Evolutionary conservation across 768 basidiomycete genomes (phyloP), one percentile per base, ranked within the genome.

Genomic region (Podaxis sp.): DNA sequence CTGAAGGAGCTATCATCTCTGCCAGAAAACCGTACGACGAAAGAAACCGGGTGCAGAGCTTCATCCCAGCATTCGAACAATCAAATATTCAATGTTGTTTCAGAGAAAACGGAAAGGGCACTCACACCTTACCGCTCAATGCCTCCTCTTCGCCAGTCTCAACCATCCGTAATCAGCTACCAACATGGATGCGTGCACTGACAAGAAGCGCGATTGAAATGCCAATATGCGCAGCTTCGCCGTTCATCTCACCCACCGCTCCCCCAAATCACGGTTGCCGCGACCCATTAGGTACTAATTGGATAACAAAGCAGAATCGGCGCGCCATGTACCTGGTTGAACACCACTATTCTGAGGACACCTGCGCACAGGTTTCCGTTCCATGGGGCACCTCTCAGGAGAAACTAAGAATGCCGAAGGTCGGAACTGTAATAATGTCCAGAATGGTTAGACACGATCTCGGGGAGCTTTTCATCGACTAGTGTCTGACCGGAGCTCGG

Each of bases 271-370:
- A 47, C 57, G 46, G 19, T 49, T 43, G 22, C 33, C n/a, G 33
- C 17, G 17, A 17, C 57, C 36, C 12, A 8, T 51, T 51, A 37
- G 33, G 49, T 29, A 37, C n/a, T 43, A 9, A 22, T 54, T 55
- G 53, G 38, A 29, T 55, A 55, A 61, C 19, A n/a, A 27, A 61
- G 27, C 9, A 61, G 33, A 27, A 19, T 9, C 43, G 57, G n/a
- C 24, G n/a, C 57, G 33, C 57, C 57, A 59, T 59, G 13, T 17
- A n/a, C 57, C 57, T 50, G 41, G 40, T n/a, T 55, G 29, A 15
- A 46, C 7, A 22, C n/a, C 43, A 5, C 43, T 19, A 46, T 9
- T 46, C 43, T 19, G 7, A 46, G 17, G n/a, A 17, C 7, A 8
- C n/a, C 19, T 8, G 17, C 19, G 19, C n/a, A 17, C 43, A 43